A percentile compares a stretch with the other conserved stretches of the same genome.
Conservation (phyloP, 192 early-diverging fungal genomes). For the Mortierella claussenii region DNA sequence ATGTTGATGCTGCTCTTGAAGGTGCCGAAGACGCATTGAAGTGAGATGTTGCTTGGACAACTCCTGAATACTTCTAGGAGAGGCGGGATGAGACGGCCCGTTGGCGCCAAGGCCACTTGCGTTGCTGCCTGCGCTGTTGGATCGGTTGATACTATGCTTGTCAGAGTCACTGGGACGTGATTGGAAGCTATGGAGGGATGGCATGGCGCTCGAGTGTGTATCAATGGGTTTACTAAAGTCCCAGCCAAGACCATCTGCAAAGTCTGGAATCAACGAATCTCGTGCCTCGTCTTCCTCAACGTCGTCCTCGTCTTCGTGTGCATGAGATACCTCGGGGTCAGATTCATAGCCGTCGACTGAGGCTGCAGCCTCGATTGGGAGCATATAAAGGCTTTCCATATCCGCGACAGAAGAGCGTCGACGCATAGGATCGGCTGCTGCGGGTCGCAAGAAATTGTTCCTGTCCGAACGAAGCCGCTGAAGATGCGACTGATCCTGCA, state of each 20-base stretch:
- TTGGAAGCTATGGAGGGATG: slow-evolving; percentile 27
- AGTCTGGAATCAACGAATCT: slow-evolving; percentile 26
- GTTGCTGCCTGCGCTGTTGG: slow-evolving; percentile 38
- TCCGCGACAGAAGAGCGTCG: slow-evolving; percentile 35
- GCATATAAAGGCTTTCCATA: slow-evolving; percentile 36
- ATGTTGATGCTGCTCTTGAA: slow-evolving; percentile 19
- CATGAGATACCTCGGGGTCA: slow-evolving; percentile 41
- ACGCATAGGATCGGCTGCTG: slow-evolving; percentile 9
- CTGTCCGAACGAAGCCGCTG: slow-evolving; percentile 22
- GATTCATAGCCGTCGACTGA: slow-evolving; percentile 38
- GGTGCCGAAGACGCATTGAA: slow-evolving; percentile 18
- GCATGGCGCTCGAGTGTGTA: neutral
- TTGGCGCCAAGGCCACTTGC: slow-evolving; percentile 18
- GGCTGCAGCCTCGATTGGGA: slow-evolving; percentile 7
- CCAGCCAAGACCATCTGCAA: slow-evolving; percentile 41
- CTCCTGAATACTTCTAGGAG: slow-evolving; percentile 25
- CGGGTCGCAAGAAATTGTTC: slow-evolving; percentile 16
- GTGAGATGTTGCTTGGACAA: slow-evolving; percentile 18
- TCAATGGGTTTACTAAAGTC: slow-evolving; percentile 24
- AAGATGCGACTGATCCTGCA: slow-evolving; percentile 33
- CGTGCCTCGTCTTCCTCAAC: neutral
- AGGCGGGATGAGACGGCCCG: slow-evolving; percentile 5
- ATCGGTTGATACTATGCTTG: slow-evolving; percentile 29
- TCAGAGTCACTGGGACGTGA: neutral
- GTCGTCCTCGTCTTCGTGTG: slow-evolving; percentile 7